Evolutionary conservation across 495 filamentous ascomycete genomes (phyloP).

Genomic region (Aspergillus conjunctus): DNA sequence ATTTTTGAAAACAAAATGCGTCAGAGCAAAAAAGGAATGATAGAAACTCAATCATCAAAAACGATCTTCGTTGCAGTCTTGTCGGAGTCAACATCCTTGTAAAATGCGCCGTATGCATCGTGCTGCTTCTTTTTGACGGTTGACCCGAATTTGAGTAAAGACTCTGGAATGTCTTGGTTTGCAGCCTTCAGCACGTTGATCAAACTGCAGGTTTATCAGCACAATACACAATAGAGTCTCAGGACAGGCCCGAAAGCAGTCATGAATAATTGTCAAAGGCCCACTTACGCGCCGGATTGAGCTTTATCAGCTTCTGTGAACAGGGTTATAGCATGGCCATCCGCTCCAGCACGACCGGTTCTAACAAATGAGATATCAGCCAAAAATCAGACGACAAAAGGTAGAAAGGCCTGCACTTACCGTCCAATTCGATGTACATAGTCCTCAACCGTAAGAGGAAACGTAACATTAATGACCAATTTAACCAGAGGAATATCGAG

Average conservation of each 20-base stretch:
- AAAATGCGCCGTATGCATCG: conserved; percentile 89
- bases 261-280: background rate
- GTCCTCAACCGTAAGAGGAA: conserved; percentile 71
- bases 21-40: conserved; percentile 27
- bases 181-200: conserved; percentile 92
- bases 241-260: background rate
- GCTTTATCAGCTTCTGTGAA: conserved; percentile 95
- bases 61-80: conserved; percentile 90
- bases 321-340: conserved; percentile 82
- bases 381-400: background rate
- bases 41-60: conserved; percentile 68
- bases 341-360: conserved; percentile 86
- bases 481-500: conserved; percentile 94
- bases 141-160: conserved; percentile 89
- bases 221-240: conserved; percentile 25
- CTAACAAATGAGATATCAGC: conserved; percentile 25
- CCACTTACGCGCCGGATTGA: conserved; percentile 76
- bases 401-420: conserved; percentile 22
- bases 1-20: conserved; percentile 25
- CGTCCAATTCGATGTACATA: conserved; percentile 96
- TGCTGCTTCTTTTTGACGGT: conserved; percentile 99
- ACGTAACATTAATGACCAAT: conserved; percentile 85
- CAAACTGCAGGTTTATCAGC: conserved; percentile 48
- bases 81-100: conserved; percentile 73
- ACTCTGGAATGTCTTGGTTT: conserved; percentile 84